Conservation (phyloP, 1,284 basidiomycete species). For the Agroathelia rolfsii region DNA sequence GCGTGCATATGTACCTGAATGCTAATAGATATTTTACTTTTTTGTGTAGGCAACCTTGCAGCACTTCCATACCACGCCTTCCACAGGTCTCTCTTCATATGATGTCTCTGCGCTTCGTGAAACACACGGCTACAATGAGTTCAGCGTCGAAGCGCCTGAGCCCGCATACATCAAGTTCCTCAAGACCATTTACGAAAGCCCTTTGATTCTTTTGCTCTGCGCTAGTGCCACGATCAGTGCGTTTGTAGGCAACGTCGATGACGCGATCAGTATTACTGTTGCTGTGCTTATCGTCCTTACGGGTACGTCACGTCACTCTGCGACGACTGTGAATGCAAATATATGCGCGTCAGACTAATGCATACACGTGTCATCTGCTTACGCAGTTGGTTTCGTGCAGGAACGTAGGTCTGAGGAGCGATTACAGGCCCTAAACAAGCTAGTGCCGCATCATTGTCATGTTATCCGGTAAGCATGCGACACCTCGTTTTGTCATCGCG, state of each 20-base stretch:
- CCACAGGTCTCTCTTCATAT: slow-evolving; percentile 53
- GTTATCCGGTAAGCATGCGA: slow-evolving; percentile 56
- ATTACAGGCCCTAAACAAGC: slow-evolving; percentile 89
- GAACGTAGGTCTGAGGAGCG: slow-evolving; percentile 93
- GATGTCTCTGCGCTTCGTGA: slow-evolving; percentile 59
- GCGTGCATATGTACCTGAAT: not conserved
- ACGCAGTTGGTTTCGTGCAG: slow-evolving; percentile 87
- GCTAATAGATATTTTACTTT: slow-evolving; percentile 1
- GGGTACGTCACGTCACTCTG: slow-evolving; percentile 38
- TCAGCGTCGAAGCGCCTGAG: slow-evolving; percentile 79
- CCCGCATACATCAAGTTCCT: slow-evolving; percentile 80
- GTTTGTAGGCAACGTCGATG: slow-evolving; percentile 88
- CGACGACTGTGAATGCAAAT: not conserved
- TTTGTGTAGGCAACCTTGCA: slow-evolving; percentile 49
- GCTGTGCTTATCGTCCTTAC: slow-evolving; percentile 91
- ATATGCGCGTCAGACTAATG: not conserved
- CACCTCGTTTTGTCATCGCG: slow-evolving; percentile 9
- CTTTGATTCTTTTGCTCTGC: slow-evolving; percentile 82
- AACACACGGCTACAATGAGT: slow-evolving; percentile 86
- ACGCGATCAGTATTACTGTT: slow-evolving; percentile 89
- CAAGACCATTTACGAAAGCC: slow-evolving; percentile 89
- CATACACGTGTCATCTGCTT: slow-evolving; percentile 3
- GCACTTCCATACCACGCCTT: slow-evolving; percentile 54
- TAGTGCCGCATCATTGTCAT: slow-evolving; percentile 94
- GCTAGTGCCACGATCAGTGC: slow-evolving; percentile 83